Evolutionary conservation across 1,284 basidiomycete genomes (phyloP), one percentile per base, ranked within the genome.

Genomic region (Tremellales sp.): DNA sequence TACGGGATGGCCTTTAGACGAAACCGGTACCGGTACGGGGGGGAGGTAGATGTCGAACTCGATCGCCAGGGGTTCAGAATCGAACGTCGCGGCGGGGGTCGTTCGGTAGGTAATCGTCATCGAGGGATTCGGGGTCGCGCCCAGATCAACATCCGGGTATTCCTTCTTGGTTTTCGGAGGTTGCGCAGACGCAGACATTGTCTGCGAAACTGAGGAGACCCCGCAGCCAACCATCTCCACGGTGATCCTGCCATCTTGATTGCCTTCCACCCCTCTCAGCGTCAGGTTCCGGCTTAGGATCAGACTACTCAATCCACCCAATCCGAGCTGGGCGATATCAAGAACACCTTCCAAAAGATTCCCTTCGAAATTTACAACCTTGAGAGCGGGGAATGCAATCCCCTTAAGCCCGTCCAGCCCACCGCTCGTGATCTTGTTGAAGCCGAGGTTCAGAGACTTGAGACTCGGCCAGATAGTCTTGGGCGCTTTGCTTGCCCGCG

Each of bases 1-100:
- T 4, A 68, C 43, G 0, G 68, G 63, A 42, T 61, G 61, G 3
- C 62, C 61, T 21, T 26, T 18, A 34, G 44, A 16, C 9, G 35
- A 22, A 31, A 49, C 39, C 2, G 56, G 42, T 16, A 33, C 27
- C 2, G 56, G 42, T 16, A 33, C 27, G 1, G 59, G 34, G 14
- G 68, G 69, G 21, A 71, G 58, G 49, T 70, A 71, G 3, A 71
- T 46, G 45, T 71, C 67, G 38, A 71, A 57, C 45, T 63, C 58
- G 49, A 71, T 47, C 6, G 55, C 47, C 12, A 71, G 56, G 13
- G 68, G 68, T 28, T 63, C 58, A 14, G 63, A 64, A 36, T 71
- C 67, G 39, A 71, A 71, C 7, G 66, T 67, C 5, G 65, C 66
- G 0, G 68, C 68, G 3, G 68, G 68, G 40, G 51, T 53, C 1